These are phyloP conservation scores for Cyberlindnera lachancei DNA, from an alignment of 805 yeast species.

Conservation along the genomic window DNA sequence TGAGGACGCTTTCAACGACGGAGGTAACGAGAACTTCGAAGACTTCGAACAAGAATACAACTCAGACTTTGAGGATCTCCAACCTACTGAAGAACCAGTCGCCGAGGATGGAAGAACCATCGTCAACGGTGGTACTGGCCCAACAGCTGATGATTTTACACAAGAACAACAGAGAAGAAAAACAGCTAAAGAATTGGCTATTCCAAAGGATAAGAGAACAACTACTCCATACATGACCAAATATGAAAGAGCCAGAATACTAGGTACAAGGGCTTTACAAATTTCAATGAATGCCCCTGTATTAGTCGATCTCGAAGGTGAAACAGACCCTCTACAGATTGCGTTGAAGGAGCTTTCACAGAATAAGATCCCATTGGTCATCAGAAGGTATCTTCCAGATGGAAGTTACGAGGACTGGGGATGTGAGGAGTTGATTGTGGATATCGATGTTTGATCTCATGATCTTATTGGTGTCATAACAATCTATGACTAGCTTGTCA, in stretches of 20 bases:
- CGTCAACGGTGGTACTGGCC: slow-evolving; percentile 60
- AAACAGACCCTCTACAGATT: slow-evolving; percentile 95
- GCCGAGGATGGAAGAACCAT: slow-evolving; percentile 65
- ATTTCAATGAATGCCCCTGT: slow-evolving; percentile 98
- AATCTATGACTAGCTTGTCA: too few species aligned
- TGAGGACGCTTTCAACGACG: slow-evolving; percentile 60
- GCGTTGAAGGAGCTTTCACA: slow-evolving; percentile 96
- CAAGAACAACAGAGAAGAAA: slow-evolving; percentile 40
- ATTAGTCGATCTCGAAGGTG: slow-evolving; percentile 96
- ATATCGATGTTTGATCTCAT: slow-evolving; percentile 31
- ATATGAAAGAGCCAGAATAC: slow-evolving; percentile 94
- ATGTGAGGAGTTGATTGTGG: slow-evolving; percentile 93
- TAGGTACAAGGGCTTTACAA: slow-evolving; percentile 96
- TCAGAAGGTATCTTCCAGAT: slow-evolving; percentile 94
- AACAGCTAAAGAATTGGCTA: slow-evolving; percentile 73
- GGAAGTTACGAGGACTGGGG: slow-evolving; percentile 99
- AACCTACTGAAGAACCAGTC: slow-evolving; percentile 27
- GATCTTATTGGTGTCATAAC: slow-evolving; percentile 20
- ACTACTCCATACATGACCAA: slow-evolving; percentile 99
- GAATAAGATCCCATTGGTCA: slow-evolving; percentile 89
- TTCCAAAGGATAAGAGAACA: slow-evolving; percentile 79
- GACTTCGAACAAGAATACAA: slow-evolving; percentile 84
- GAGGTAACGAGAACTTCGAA: slow-evolving; percentile 58
- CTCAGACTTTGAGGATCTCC: slow-evolving; percentile 58
- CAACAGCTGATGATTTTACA: slow-evolving; percentile 38